Base-by-base conservation (phyloP, 1,284 basidiomycete genomes). In the Papiliotrema nemorosa region DNA sequence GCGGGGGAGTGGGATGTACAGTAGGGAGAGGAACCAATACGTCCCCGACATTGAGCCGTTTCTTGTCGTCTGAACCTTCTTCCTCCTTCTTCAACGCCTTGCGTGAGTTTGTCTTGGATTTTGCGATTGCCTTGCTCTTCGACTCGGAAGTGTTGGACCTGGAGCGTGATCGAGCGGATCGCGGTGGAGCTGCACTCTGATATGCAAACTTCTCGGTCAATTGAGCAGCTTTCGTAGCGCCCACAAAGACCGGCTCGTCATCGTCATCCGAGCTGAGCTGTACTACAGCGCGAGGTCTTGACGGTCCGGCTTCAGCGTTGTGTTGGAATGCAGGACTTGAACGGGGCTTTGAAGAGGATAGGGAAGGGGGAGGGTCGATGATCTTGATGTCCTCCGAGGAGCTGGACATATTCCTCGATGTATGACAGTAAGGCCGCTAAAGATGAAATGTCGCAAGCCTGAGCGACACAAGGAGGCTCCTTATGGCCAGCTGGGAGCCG, bases 161-260 rank as follows among this genome's bases (percentile, higher is more conserved):
- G 21, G 25, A 25, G 9, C 41, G 38, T 20, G 42, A 39, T 5
- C 29, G 10, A 2, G 44, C 21, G 9, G 37, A 9, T 10, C 40
- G 29, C 10, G 12, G 10, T 9, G 34, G 20, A 5, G 21, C 44
- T 13, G 47, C 21, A 13, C 7, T 21, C 2, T 40, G 49, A 44
- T 52, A 62, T 4, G 44, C 36, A 33, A 57, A 64, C 48, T 55
- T 56, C 20, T 58, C 50, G 5, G 57, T 48, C 20, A 66, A 47
- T 18, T 47, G 36, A 6, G 44, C 41, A 12, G 53, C 49, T 16
- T 34, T 31, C 1, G 46, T 44, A 14, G 34, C 39, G 4, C 58
- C 59, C 1, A 65, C 43, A 36, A 58, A 64, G 2, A 62, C 54
- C 5, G 57, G 55, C 31, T 54, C 57, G 36, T 64, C 63, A n/a